phyloP scores from a whole-genome alignment of 345 rosid species.

The Acer saccharum region DNA sequence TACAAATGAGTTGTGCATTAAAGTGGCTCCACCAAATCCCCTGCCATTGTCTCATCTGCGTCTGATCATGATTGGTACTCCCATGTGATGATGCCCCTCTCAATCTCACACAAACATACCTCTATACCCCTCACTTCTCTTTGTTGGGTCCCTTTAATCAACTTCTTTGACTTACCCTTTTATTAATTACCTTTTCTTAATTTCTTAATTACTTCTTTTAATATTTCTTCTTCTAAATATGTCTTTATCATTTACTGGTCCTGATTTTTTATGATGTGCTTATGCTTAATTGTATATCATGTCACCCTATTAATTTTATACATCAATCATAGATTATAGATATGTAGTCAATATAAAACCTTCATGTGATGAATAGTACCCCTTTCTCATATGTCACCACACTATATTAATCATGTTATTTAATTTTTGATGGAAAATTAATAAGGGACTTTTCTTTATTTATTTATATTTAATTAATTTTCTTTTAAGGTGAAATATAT shows the following conservation, averaged over 20 bases:
- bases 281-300: not conserved
- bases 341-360: too few relatives aligned
- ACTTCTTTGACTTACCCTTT: not conserved
- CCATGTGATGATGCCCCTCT: conserved; percentile 67
- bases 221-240: too few relatives aligned
- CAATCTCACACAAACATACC: not conserved
- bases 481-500: too few relatives aligned
- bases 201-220: not conserved
- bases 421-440: too few relatives aligned
- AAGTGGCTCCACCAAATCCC: conserved; percentile 69
- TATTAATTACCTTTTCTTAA: too few relatives aligned
- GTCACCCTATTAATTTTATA: not conserved
- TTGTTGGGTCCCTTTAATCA: not conserved
- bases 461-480: too few relatives aligned
- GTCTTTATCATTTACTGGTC: not conserved
- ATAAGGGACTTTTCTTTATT: too few relatives aligned
- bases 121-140: not conserved
- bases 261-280: not conserved
- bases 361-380: too few relatives aligned
- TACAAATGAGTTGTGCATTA: conserved; percentile 44
- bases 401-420: too few relatives aligned
- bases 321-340: not conserved
- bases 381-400: too few relatives aligned
- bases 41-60: conserved; percentile 62
- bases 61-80: conserved; percentile 44